Evolutionary conservation across 2,329 filamentous ascomycete genomes (phyloP), one percentile per base, ranked within the genome.

Genomic region (Penicillium decumbens): DNA sequence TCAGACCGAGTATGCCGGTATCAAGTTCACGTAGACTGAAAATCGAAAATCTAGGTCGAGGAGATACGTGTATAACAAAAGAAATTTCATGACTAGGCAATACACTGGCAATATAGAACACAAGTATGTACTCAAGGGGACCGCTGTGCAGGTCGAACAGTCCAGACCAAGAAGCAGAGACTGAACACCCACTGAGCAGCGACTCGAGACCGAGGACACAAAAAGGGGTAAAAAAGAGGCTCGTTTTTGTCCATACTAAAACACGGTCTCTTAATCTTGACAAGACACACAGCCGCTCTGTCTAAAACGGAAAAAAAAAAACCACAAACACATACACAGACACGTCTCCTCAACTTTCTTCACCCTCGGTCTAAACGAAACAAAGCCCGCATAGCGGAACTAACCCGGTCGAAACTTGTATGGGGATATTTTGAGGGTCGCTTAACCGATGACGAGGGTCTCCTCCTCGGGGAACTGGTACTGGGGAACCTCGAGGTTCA

Each of bases 391-490:
- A 38, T 25, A 18, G 46, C 38, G 45, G 43, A 33, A 44, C 41
- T 15, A 40, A 43, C 47, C 45, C 48, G 41, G 49, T 45, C 27
- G 35, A 51, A 44, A 42, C 28, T 25, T 53, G 47, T 43, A 51
- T 47, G 37, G 39, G 28, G 24, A 35, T 24, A 41, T 48, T 35
- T 43, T 46, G 48, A 45, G 35, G 32, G 42, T 56, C 54, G 48
- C 70, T 81, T 92, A 98, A 87, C 93, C 93, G 76, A 98, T 95
- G 64, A 97, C 75, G 63, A 98, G 80, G 76, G 84, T 85, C 70
- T 82, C 84, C 10, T 96, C 93, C 72, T 92, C 87, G 57, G 89
- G 84, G 83, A 98, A 97, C 67, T 88, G 89, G 80, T 96, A 95
- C 67, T 76, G 73, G 61, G 92, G 93, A 62, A 97, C 84, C 80